phyloP scores from a whole-genome alignment of 2,329 filamentous ascomycete species.

The Coniochaeta sp. region DNA sequence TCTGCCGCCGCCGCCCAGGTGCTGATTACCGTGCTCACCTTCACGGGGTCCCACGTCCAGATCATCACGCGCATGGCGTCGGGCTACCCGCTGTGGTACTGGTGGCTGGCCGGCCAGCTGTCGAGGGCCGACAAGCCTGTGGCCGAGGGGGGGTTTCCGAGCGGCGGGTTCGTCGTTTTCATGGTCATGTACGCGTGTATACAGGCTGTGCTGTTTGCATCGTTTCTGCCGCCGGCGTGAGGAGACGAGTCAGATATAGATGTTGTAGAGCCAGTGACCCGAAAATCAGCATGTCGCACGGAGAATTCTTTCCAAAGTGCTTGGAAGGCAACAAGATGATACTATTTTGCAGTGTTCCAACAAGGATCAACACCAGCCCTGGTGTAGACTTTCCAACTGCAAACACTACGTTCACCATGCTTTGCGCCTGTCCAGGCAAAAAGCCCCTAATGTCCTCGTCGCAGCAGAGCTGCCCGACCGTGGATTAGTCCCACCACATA shows the following conservation, averaged over 20 bases:
- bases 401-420: too few relatives aligned
- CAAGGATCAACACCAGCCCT: too few relatives aligned
- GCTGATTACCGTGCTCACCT: constrained; percentile 60
- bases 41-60: constrained; percentile 85
- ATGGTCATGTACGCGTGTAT: constrained; percentile 78
- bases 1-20: constrained; percentile 67
- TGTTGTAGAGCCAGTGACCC: not conserved
- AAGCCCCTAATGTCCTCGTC: too few relatives aligned
- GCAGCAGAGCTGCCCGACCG: too few relatives aligned
- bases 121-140: constrained; percentile 20
- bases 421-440: too few relatives aligned
- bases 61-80: constrained; percentile 87
- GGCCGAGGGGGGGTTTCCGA: constrained; percentile 7
- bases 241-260: not conserved
- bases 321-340: too few relatives aligned
- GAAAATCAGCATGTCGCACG: too few relatives aligned
- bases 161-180: constrained; percentile 45
- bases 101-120: constrained; percentile 58
- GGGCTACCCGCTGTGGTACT: constrained; percentile 84
- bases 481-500: too few relatives aligned
- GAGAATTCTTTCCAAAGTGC: too few relatives aligned
- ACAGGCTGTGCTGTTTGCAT: constrained; percentile 78
- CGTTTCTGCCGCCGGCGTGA: constrained; percentile 83
- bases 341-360: too few relatives aligned
- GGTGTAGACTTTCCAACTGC: too few relatives aligned